Base-by-base conservation (phyloP, 2,329 filamentous ascomycete genomes). In the Magnaporthiopsis incrustans region DNA sequence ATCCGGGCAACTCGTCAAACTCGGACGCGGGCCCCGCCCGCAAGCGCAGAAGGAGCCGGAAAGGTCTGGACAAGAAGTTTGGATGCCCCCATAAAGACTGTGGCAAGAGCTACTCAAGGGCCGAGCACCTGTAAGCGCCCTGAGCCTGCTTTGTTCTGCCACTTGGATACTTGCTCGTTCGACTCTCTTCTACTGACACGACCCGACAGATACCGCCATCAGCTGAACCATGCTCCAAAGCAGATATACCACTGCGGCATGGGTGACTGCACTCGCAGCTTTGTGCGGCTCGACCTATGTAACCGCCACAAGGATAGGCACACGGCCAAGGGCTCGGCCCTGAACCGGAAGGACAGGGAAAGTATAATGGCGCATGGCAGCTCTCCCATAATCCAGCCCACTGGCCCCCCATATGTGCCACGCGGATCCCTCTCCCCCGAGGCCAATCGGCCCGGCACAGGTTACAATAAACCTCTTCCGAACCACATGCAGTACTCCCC, bases 221-320 rank as follows among this genome's bases (percentile, higher is more conserved):
- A 98, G 77, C 79, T 98, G 69, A 99, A 99, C 74, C 95, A 98
- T 77, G 89, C 91, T 65, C 94, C 94, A 25, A 97, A 97, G 77
- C 91, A 96, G 73, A 96, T 97, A 64, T 98, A 96, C 74, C 86
- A 87, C 72, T 98, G 95, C 79, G 91, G 96, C 72, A 97, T 93
- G 71, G 91, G 91, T 26, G 92, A 93, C 72, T 99, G 95, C 76
- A 86, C 88, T 66, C 89, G 94, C 62, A 89, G 90, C 38, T 99
- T 98, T 77, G 94, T 98, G 65, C 88, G 95, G 67, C 91, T 96
- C 69, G 95, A 99, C 75, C 82, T 99, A 65, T 92, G 95, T 73
- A 89, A 95, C 72, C 88, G 91, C 57, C 91, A 95, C 76, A 85
- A 88, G 73, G 90, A 94, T 73, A 85, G 91, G 58, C 91, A 94